A percentile compares a stretch with the other conserved stretches of the same genome.
These are phyloP conservation scores for Zygnema cylindricum DNA, from an alignment of 139 green algal genomes.

Conservation along the genomic window DNA sequence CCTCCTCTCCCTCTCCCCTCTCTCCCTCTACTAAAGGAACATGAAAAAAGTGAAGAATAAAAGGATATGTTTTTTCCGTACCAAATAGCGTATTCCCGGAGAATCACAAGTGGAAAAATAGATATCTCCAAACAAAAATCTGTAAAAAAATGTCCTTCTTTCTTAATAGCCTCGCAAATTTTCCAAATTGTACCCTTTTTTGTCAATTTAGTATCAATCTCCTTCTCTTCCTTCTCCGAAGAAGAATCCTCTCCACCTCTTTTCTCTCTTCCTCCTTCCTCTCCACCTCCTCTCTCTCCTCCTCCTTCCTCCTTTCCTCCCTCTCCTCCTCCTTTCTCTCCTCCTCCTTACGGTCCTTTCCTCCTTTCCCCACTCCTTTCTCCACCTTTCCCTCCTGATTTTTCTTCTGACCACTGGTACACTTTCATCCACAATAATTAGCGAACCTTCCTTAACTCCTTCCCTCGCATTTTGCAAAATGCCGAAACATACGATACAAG, in stretches of 20 bases:
- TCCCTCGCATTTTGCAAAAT: background rate
- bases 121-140: background rate
- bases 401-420: no score
- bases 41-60: background rate
- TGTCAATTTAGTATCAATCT: no score
- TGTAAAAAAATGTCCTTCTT: background rate
- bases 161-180: background rate
- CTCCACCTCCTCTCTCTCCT: background rate
- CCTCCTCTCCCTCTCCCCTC: no score
- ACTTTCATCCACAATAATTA: no score
- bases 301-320: background rate
- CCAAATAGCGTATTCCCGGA: slow-evolving; percentile 3
- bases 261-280: no score
- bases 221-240: no score
- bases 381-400: no score
- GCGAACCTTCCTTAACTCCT: background rate
- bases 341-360: background rate
- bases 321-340: background rate
- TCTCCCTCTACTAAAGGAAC: background rate
- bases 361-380: no score
- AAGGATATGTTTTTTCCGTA: background rate
- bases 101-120: background rate
- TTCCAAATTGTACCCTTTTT: background rate
- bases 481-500: background rate
- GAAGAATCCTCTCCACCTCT: no score